phyloP scores from a whole-genome alignment of 257 asterid genomes.

The Solanum peruvianum region DNA sequence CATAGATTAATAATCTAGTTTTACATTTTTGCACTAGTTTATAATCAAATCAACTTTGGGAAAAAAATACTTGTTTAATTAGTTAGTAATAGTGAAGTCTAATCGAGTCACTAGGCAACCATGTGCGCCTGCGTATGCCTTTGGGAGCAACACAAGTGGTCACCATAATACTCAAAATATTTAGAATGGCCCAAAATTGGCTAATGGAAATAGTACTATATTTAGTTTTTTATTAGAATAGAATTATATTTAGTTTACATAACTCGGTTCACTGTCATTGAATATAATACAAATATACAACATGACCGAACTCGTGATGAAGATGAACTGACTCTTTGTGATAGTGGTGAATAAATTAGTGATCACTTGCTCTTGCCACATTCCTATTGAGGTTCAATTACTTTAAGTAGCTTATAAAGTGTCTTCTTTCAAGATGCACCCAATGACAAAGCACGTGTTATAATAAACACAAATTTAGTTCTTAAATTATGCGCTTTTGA shows the following conservation, averaged over 20 bases:
- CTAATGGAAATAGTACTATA: neutral
- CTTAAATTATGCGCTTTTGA: neutral
- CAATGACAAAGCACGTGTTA: neutral
- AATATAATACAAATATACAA: neutral
- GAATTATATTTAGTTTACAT: neutral
- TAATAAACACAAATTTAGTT: neutral
- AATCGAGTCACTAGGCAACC: neutral
- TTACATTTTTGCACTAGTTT: neutral
- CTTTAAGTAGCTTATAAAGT: neutral
- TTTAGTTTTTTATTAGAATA: neutral
- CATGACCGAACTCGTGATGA: neutral
- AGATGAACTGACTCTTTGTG: neutral
- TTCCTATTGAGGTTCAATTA: neutral
- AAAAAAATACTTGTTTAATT: neutral
- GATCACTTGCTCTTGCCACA: neutral
- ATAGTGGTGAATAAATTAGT: neutral
- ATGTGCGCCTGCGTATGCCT: neutral
- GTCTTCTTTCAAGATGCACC: neutral
- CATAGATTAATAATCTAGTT: neutral
- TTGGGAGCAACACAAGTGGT: neutral
- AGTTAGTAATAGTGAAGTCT: neutral
- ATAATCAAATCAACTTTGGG: neutral
- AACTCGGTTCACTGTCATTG: neutral
- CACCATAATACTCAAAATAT: neutral
- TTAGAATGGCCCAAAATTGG: neutral